phyloP scores from a whole-genome alignment of 2,329 filamentous ascomycete genomes.

The Fusarium subtropicale region DNA sequence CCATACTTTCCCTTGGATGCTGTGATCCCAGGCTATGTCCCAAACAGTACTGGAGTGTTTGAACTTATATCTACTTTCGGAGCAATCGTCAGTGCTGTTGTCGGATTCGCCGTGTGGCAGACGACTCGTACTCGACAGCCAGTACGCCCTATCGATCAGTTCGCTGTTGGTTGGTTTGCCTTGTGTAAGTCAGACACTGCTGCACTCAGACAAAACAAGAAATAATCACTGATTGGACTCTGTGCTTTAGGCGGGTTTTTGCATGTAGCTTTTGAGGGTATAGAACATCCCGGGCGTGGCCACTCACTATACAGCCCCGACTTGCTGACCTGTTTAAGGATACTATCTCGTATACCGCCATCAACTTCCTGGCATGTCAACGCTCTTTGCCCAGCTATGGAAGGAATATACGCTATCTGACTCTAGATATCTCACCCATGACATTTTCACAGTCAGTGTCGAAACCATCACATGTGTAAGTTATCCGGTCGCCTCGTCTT shows the following conservation, averaged over 20 bases:
- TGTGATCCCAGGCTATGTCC: slow-evolving; percentile 57
- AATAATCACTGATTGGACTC: not conserved
- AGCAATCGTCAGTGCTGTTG: slow-evolving; percentile 51
- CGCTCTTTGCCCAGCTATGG: slow-evolving; percentile 86
- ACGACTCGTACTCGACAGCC: slow-evolving; percentile 35
- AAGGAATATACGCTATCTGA: slow-evolving; percentile 92
- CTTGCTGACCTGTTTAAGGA: slow-evolving; percentile 54
- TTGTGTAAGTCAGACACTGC: slow-evolving; percentile 56
- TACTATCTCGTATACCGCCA: slow-evolving; percentile 81
- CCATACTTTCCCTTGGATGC: slow-evolving; percentile 63
- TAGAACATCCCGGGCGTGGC: not conserved
- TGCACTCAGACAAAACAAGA: slow-evolving; percentile 8
- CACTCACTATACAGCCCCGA: slow-evolving; percentile 1
- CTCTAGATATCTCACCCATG: slow-evolving; percentile 84
- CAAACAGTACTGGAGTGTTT: slow-evolving; percentile 57
- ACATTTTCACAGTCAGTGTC: slow-evolving; percentile 87
- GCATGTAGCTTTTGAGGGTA: slow-evolving; percentile 85
- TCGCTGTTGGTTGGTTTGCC: slow-evolving; percentile 65
- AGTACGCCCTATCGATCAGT: slow-evolving; percentile 53
- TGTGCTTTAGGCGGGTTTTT: slow-evolving; percentile 69
- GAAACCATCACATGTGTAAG: slow-evolving; percentile 83
- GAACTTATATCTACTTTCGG: slow-evolving; percentile 54
- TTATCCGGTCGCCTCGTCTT: not conserved
- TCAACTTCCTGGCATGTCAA: slow-evolving; percentile 73
- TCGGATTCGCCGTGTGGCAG: slow-evolving; percentile 50